These are phyloP conservation scores for Neohortaea acidophila DNA, from an alignment of 495 filamentous ascomycete genomes.

Conservation along the genomic window DNA sequence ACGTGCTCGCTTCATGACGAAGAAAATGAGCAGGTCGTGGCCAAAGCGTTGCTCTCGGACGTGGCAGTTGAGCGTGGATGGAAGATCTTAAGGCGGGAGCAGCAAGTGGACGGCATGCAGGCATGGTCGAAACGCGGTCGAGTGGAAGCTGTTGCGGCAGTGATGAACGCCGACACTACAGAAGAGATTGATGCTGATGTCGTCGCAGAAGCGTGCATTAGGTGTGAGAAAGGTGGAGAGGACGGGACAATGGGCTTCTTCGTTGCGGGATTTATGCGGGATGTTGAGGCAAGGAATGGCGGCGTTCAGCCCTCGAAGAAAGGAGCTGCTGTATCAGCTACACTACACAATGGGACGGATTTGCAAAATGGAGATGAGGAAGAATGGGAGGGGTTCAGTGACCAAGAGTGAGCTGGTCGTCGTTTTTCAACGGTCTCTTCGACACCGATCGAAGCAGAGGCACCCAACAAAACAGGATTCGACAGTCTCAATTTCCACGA, in stretches of 20 bases:
- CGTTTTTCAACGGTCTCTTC: no score
- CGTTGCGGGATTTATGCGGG: slow-evolving; percentile 48
- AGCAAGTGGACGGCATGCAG: slow-evolving; percentile 55
- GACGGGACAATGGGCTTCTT: slow-evolving; percentile 66
- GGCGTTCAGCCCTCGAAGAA: background rate
- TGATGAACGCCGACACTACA: slow-evolving; percentile 22
- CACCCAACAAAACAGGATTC: no score
- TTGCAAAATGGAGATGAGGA: slow-evolving; percentile 21
- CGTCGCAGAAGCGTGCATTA: slow-evolving; percentile 45
- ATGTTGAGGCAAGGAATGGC: slow-evolving; percentile 18
- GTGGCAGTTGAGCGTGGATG: slow-evolving; percentile 57
- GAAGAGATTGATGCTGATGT: slow-evolving; percentile 9
- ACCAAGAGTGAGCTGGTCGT: slow-evolving; percentile 4
- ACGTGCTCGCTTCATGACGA: slow-evolving; percentile 77
- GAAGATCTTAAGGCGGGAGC: slow-evolving; percentile 50
- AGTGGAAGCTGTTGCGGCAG: slow-evolving; percentile 16
- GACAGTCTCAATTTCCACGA: background rate
- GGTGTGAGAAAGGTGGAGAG: slow-evolving; percentile 64
- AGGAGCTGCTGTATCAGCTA: background rate
- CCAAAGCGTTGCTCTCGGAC: slow-evolving; percentile 46
- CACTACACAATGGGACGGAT: slow-evolving; percentile 8
- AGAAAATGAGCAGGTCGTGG: slow-evolving; percentile 80
- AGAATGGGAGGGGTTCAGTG: slow-evolving; percentile 31
- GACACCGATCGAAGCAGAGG: no score
- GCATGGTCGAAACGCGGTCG: slow-evolving; percentile 56